phyloP scores from a whole-genome alignment of 805 yeast genomes.

The Lipomyces yamadae region DNA sequence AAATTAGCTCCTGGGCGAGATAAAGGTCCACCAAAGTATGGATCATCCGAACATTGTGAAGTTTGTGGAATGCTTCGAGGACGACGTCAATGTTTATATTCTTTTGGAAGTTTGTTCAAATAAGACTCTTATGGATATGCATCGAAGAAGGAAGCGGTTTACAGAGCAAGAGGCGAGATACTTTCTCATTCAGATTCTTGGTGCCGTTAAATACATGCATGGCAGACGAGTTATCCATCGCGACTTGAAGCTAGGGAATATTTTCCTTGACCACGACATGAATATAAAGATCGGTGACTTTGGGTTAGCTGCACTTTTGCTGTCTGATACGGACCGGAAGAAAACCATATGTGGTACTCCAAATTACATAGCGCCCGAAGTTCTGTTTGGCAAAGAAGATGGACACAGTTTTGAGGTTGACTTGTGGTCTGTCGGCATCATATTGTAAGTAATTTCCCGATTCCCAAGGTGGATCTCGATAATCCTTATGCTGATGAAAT shows the following conservation, averaged over 20 bases:
- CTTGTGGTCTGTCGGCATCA: conserved; percentile 96
- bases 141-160: conserved; percentile 80
- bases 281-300: conserved; percentile 96
- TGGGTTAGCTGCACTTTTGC: conserved; percentile 95
- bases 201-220: conserved; percentile 93
- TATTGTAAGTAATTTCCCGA: conserved; percentile 57
- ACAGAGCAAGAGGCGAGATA: conserved; percentile 90
- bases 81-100: conserved; percentile 90
- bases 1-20: conserved; percentile 81
- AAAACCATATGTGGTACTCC: conserved; percentile 99
- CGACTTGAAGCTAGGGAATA: conserved; percentile 93
- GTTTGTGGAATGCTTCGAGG: conserved; percentile 96
- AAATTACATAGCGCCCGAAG: conserved; percentile 98
- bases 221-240: conserved; percentile 91
- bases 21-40: conserved; percentile 91
- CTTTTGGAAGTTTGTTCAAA: conserved; percentile 93
- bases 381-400: conserved; percentile 75
- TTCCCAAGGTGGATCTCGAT: neutral
- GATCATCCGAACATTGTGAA: conserved; percentile 88
- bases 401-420: conserved; percentile 97
- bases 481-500: neutral
- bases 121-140: conserved; percentile 89
- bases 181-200: conserved; percentile 89
- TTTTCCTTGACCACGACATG: conserved; percentile 92
- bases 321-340: conserved; percentile 71